Evolutionary conservation across 306 rosid genomes (phyloP).

Genomic region (Vigna nakashimae): DNA sequence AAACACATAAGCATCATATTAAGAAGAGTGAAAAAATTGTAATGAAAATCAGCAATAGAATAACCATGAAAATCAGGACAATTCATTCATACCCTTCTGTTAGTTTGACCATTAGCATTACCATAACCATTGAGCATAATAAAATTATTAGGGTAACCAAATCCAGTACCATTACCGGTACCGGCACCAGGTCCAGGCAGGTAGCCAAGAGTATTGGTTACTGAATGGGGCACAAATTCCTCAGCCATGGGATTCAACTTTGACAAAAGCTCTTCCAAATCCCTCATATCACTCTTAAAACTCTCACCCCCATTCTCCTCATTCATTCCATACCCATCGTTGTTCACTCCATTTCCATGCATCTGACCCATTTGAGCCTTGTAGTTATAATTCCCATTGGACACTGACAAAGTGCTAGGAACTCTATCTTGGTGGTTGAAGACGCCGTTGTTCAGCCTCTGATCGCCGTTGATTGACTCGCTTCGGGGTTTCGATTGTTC

Average conservation of each 20-base stretch:
- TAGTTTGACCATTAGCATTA: constrained; percentile 56
- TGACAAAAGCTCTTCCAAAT: constrained; percentile 90
- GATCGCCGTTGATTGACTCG: constrained; percentile 46
- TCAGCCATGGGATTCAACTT: constrained; percentile 98
- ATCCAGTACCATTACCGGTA: constrained; percentile 59
- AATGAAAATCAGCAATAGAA: not conserved
- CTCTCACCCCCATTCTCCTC: constrained; percentile 58
- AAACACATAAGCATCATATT: constrained; percentile 4
- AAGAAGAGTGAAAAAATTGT: constrained; percentile 24
- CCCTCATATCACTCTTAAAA: constrained; percentile 83
- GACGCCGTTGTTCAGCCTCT: constrained; percentile 53
- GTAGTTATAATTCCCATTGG: constrained; percentile 54
- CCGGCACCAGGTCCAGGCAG: constrained; percentile 48
- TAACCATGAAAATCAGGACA: constrained; percentile 13
- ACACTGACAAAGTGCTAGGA: constrained; percentile 48
- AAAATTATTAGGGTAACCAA: constrained; percentile 69
- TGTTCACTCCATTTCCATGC: constrained; percentile 57
- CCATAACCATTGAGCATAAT: constrained; percentile 49
- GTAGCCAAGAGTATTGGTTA: constrained; percentile 61
- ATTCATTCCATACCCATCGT: constrained; percentile 57
- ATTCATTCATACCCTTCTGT: constrained; percentile 65
- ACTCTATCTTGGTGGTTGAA: constrained; percentile 54
- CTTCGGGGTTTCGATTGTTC: constrained; percentile 67
- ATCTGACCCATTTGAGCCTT: constrained; percentile 66
- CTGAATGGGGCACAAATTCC: constrained; percentile 93